Evolutionary conservation across 2,329 filamentous ascomycete species (phyloP).

Genomic region (Fonsecaea pedrosoi): DNA sequence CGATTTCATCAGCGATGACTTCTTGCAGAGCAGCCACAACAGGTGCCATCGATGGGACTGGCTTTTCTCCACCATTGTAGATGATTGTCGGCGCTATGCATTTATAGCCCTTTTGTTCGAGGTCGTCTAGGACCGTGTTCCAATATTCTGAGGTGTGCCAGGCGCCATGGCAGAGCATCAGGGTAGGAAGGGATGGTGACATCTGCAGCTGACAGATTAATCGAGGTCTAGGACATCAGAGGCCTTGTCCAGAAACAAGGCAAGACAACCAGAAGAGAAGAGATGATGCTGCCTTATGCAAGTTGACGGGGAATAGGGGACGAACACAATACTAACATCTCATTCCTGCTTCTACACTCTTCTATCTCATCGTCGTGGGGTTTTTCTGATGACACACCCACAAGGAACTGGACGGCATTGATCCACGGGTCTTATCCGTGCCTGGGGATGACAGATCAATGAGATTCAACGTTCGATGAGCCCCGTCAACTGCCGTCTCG

Average conservation of each 20-base stretch:
- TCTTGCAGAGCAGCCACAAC: conserved; percentile 14
- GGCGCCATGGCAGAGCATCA: conserved; percentile 30
- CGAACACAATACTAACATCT: not conserved
- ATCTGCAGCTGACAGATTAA: not conserved
- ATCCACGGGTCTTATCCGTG: not conserved
- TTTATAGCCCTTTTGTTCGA: conserved; percentile 18
- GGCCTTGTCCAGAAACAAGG: not conserved
- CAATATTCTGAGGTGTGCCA: conserved; percentile 30
- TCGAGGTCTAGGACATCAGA: not conserved
- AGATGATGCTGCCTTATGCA: not conserved
- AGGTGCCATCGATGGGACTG: conserved; percentile 14
- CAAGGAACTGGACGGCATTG: not conserved
- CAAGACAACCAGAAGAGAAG: not conserved
- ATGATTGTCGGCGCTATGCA: conserved; percentile 20
- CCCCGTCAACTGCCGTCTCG: not conserved
- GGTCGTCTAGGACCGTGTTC: conserved; percentile 7
- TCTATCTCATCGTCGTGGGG: not conserved
- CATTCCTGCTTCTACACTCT: not conserved
- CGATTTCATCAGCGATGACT: conserved; percentile 20
- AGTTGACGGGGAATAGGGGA: not conserved
- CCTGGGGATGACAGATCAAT: not conserved
- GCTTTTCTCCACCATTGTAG: conserved; percentile 16
- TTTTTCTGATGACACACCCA: not conserved
- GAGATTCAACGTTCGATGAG: not conserved
- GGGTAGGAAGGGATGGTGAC: conserved; percentile 13